phyloP scores from a whole-genome alignment of 306 rosid species.

The Malus fusca region DNA sequence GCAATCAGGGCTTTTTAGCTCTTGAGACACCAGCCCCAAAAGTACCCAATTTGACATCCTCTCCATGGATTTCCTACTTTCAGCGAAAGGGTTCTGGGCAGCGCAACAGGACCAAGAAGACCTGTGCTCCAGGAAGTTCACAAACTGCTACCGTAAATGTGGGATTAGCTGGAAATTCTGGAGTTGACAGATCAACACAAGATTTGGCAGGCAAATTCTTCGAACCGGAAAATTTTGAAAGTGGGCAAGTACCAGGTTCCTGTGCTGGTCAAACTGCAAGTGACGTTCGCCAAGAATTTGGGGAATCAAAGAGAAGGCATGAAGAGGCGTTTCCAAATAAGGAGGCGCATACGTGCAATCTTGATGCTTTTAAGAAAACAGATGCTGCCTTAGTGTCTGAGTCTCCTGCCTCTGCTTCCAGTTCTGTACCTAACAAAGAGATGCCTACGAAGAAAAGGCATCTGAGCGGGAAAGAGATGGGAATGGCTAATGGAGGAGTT shows the following conservation, averaged over 20 bases:
- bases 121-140: slow-evolving; percentile 26
- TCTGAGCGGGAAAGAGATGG: slow-evolving; percentile 19
- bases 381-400: slow-evolving; percentile 27
- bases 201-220: slow-evolving; percentile 25
- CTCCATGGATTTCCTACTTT: slow-evolving; percentile 22
- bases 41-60: slow-evolving; percentile 18
- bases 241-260: slow-evolving; percentile 21
- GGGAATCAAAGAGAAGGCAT: slow-evolving; percentile 34
- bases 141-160: slow-evolving; percentile 24
- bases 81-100: slow-evolving; percentile 29
- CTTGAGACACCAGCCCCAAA: slow-evolving; percentile 35
- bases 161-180: slow-evolving; percentile 11
- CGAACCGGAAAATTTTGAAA: slow-evolving; percentile 17
- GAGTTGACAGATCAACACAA: slow-evolving; percentile 9
- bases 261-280: slow-evolving; percentile 32
- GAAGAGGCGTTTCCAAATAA: slow-evolving; percentile 21
- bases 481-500: slow-evolving; percentile 27
- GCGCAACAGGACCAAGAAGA: slow-evolving; percentile 21
- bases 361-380: slow-evolving; percentile 23
- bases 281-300: slow-evolving; percentile 22
- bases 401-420: slow-evolving; percentile 19
- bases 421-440: slow-evolving; percentile 29
- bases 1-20: slow-evolving; percentile 48
- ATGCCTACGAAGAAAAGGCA: slow-evolving; percentile 32
- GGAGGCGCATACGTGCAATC: slow-evolving; percentile 18